Conservation (phyloP, 805 yeast genomes). For the Nakazawaea ambrosiae region DNA sequence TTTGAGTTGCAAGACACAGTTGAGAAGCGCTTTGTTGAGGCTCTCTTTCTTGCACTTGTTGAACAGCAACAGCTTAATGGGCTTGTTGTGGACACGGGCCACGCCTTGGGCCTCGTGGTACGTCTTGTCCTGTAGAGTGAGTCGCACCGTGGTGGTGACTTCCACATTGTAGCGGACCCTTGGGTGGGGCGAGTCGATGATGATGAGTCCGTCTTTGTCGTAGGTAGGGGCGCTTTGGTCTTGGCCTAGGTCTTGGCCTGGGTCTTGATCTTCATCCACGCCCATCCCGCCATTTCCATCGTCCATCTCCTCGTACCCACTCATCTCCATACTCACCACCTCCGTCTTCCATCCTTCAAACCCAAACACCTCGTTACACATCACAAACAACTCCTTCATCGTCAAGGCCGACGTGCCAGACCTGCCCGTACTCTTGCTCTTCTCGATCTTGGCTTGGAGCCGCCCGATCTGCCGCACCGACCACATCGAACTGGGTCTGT, state of each 20-base stretch:
- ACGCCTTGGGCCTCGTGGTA: constrained; percentile 28
- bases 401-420: constrained; percentile 11
- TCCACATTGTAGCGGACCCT: constrained; percentile 15
- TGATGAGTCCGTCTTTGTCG: constrained; percentile 3
- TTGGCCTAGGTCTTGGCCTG: too few species aligned
- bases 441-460: constrained; percentile 5
- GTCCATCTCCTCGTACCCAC: constrained; percentile 11
- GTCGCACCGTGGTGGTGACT: constrained; percentile 24
- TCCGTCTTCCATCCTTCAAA: constrained; percentile 43
- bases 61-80: constrained; percentile 27
- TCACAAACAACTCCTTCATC: constrained; percentile 19
- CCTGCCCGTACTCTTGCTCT: background rate
- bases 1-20: constrained; percentile 32
- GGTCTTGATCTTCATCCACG: background rate
- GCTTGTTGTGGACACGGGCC: constrained; percentile 29
- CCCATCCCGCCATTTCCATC: constrained; percentile 9
- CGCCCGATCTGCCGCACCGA: constrained; percentile 5
- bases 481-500: constrained; percentile 9
- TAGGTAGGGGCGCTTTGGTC: too few species aligned
- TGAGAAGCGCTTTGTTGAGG: constrained; percentile 35
- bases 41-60: constrained; percentile 41
- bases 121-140: constrained; percentile 39
- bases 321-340: constrained; percentile 20
- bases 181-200: background rate
- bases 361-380: constrained; percentile 46